Evolutionary conservation across 352 stramenopile species (phyloP), one percentile per base, ranked within the genome.

Genomic region (Phytopythium litorale): DNA sequence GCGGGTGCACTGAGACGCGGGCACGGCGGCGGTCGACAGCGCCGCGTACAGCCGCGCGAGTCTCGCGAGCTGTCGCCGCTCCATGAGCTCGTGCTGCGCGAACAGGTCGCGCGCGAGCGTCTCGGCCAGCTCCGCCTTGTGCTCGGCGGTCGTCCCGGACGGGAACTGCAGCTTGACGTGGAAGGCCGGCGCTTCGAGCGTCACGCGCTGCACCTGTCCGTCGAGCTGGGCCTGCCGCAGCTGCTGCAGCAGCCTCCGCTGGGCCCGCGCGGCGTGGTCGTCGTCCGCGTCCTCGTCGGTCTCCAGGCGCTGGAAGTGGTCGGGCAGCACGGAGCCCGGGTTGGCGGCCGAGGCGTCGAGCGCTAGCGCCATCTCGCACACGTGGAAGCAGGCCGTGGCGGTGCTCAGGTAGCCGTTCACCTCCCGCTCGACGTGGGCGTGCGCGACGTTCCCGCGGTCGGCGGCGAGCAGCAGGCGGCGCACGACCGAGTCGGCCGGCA

Each of bases 341-440:
- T 2, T 6, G 8, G 35, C 1, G 38, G 12, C 5, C 13, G 6
- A 19, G 19, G 48, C 15, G 28, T 37, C 48, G 8, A 28, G 6
- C 7, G 30, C 32, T 18, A 76, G 57, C 5, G 80, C 83, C 51
- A 83, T 66, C 43, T 84, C 80, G 8, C 77, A 68, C 1, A 92
- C 64, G 50, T 92, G 83, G 46, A 89, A 87, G 7, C 78, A 61
- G 8, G 89, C 46, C n/a, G 68, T 66, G 45, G 78, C 59, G 5
- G 73, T 76, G 56, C 75, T 87, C 53, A 87, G 56, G 50, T 92
- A 92, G 11, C 83, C 83, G 35, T 90, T 78, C 28, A 82, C 81
- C 19, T 77, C 64, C 56, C 74, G 60, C 32, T 66, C 67, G 53
- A 76, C 54, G 38, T 32, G 51, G 15, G 68, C 68, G 56, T 68